Evolutionary conservation across 192 early-diverging fungal genomes (phyloP).

Genomic region (Coemansia sp.): DNA sequence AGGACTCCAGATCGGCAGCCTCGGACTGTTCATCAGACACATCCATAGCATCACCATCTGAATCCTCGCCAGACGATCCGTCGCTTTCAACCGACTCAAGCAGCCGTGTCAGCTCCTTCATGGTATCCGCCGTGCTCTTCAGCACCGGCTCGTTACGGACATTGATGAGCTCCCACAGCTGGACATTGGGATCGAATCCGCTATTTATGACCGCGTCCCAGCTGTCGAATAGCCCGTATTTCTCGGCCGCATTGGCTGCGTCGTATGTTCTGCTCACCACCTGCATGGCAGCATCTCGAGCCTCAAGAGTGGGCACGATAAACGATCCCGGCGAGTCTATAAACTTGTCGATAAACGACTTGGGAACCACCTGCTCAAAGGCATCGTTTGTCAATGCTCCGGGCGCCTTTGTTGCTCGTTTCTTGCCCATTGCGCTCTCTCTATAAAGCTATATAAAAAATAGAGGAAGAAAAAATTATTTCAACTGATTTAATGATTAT

Average conservation of each 20-base stretch:
- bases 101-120: slow-evolving; percentile 51
- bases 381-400: not conserved
- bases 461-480: slow-evolving; percentile 3
- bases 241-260: slow-evolving; percentile 40
- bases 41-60: slow-evolving; percentile 31
- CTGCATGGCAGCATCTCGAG: slow-evolving; percentile 41
- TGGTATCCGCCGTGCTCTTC: slow-evolving; percentile 55
- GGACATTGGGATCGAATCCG: slow-evolving; percentile 58
- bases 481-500: not conserved
- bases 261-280: slow-evolving; percentile 43
- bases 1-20: slow-evolving; percentile 41
- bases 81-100: slow-evolving; percentile 46
- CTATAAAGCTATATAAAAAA: slow-evolving; percentile 2
- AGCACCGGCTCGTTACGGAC: slow-evolving; percentile 82
- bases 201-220: slow-evolving; percentile 32
- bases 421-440: slow-evolving; percentile 12
- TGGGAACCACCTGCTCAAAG: slow-evolving; percentile 28
- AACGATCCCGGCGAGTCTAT: slow-evolving; percentile 35
- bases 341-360: slow-evolving; percentile 39
- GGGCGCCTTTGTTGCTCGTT: slow-evolving; percentile 1
- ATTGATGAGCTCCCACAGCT: slow-evolving; percentile 93
- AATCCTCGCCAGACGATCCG: slow-evolving; percentile 9
- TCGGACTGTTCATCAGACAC: slow-evolving; percentile 49
- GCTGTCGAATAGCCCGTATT: slow-evolving; percentile 50
- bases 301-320: slow-evolving; percentile 30